Conservation (phyloP, 345 rosid species). For the Salix caprea region DNA sequence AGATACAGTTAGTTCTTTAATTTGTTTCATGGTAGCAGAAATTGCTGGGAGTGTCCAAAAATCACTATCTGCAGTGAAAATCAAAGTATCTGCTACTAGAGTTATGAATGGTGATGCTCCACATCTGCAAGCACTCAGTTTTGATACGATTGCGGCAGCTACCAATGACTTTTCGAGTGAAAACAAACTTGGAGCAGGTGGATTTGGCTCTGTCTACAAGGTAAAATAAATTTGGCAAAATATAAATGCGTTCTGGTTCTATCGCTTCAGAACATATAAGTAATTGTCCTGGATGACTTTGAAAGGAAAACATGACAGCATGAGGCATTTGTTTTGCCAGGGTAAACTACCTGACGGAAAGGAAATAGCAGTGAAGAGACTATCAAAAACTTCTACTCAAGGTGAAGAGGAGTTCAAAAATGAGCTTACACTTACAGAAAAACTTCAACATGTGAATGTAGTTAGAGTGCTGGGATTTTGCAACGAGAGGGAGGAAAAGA, state of each 20-base stretch:
- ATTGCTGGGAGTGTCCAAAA: too few species aligned
- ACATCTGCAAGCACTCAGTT: conserved; percentile 24
- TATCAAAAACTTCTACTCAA: conserved; percentile 30
- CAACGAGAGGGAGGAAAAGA: conserved; percentile 30
- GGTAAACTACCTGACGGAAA: conserved; percentile 26
- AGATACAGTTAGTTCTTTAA: too few species aligned
- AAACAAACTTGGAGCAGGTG: conserved; percentile 44
- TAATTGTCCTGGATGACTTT: too few species aligned
- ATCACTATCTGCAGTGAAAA: not conserved
- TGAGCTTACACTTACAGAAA: conserved; percentile 33
- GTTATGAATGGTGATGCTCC: conserved; percentile 15
- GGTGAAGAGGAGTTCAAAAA: conserved; percentile 37
- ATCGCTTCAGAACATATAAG: too few species aligned
- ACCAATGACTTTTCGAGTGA: conserved; percentile 32
- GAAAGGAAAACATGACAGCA: too few species aligned
- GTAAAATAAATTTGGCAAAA: not conserved
- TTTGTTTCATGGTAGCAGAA: too few species aligned
- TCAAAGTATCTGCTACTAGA: not conserved
- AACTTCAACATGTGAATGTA: conserved; percentile 43
- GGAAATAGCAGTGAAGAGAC: conserved; percentile 45
- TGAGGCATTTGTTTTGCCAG: conserved; percentile 6
- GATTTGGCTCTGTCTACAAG: conserved; percentile 44
- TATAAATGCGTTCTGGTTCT: too few species aligned
- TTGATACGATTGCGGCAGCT: conserved; percentile 24
- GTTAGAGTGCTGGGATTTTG: conserved; percentile 33